Conservation (phyloP, 208 protist species). For the Phytomonas serpens region DNA sequence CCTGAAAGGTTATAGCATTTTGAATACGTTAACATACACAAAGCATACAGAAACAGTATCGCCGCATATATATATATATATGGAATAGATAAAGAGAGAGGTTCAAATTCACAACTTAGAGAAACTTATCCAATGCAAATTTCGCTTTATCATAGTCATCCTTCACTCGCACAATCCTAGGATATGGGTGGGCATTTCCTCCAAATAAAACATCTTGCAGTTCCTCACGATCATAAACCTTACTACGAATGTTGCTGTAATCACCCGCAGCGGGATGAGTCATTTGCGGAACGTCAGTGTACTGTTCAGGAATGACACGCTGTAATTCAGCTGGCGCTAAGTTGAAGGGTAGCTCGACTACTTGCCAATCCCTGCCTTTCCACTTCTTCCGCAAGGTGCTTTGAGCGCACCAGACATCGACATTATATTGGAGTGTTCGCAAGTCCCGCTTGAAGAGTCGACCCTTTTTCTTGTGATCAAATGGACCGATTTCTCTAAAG, state of each 20-base stretch:
- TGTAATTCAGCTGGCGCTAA: constrained; percentile 71
- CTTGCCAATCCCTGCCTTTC: constrained; percentile 84
- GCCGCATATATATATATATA: constrained; percentile 14
- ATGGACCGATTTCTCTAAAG: constrained; percentile 73
- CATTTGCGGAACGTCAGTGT: constrained; percentile 84
- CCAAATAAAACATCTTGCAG: constrained; percentile 65
- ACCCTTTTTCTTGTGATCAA: constrained; percentile 63
- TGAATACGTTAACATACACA: background rate
- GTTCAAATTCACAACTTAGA: background rate
- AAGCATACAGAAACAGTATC: constrained; percentile 6
- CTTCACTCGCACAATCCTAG: constrained; percentile 15
- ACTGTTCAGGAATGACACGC: constrained; percentile 80
- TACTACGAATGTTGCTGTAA: constrained; percentile 73
- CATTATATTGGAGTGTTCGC: constrained; percentile 75
- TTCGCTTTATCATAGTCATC: constrained; percentile 3
- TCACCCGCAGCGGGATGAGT: constrained; percentile 37
- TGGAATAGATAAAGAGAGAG: constrained; percentile 8
- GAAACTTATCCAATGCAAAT: constrained; percentile 8
- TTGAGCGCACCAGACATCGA: constrained; percentile 86
- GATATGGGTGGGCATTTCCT: constrained; percentile 37
- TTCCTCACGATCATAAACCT: constrained; percentile 74
- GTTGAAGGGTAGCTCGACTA: constrained; percentile 79
- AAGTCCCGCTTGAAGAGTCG: constrained; percentile 78
- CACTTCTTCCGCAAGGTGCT: constrained; percentile 81
- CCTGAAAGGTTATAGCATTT: background rate